Percentiles rank a stretch among this genome's conserved stretches.
Evolutionary conservation across 495 filamentous ascomycete species (phyloP).

Genomic region (Hapsidospora chrysogenum): DNA sequence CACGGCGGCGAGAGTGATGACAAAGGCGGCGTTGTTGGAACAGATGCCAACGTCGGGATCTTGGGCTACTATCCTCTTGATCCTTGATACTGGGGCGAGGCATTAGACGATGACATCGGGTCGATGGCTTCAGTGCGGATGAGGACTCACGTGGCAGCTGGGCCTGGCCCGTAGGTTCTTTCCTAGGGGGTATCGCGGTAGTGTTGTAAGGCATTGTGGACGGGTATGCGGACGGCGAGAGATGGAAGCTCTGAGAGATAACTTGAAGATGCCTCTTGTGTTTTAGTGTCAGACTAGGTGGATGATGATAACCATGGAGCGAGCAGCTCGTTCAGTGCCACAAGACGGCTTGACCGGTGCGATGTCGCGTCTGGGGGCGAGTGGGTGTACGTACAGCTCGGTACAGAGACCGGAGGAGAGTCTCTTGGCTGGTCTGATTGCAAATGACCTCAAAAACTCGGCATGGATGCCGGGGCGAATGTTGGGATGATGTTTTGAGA

Average conservation of each 20-base stretch:
- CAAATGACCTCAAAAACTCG: too few species aligned
- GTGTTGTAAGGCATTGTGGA: constrained; percentile 74
- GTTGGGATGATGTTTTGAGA: too few species aligned
- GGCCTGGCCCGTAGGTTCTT: constrained; percentile 72
- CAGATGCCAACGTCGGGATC: constrained; percentile 74
- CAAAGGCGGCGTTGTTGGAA: constrained; percentile 88
- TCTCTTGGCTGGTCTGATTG: too few species aligned
- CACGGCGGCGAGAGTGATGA: constrained; percentile 80
- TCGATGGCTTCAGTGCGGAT: background rate
- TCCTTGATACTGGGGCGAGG: constrained; percentile 50
- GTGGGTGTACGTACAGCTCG: too few species aligned
- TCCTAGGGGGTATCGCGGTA: constrained; percentile 55
- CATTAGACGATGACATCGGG: background rate
- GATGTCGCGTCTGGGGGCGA: too few species aligned
- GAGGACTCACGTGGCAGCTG: constrained; percentile 61
- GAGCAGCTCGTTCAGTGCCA: too few species aligned
- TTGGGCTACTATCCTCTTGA: constrained; percentile 81
- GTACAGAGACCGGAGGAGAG: too few species aligned
- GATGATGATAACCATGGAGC: too few species aligned
- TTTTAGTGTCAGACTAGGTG: constrained; percentile 5
- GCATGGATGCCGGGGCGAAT: too few species aligned
- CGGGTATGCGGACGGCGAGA: background rate
- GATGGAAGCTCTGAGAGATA: background rate
- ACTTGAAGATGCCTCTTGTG: background rate
- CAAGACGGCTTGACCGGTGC: too few species aligned